Conservation (phyloP, 1,284 basidiomycete genomes). For the Xanthoconium separans region DNA sequence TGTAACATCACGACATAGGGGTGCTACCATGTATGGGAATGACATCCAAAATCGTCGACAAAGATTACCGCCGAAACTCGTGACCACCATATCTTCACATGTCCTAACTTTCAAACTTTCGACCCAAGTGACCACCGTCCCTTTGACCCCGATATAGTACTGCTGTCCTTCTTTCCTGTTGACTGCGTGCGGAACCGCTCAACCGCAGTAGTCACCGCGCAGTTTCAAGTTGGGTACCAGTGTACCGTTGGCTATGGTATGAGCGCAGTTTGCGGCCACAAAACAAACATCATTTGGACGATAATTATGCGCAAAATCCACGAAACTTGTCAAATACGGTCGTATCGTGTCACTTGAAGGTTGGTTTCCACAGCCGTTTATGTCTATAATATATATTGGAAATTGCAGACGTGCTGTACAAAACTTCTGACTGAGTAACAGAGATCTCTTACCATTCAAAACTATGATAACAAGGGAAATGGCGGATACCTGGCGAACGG, state of each 20-base stretch:
- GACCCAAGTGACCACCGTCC: background rate
- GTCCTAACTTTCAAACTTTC: background rate
- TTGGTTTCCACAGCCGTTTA: slow-evolving; percentile 4
- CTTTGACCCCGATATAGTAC: background rate
- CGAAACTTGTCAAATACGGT: background rate
- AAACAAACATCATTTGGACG: background rate
- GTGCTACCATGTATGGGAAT: slow-evolving; percentile 16
- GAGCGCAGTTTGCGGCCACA: background rate
- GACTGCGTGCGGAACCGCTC: background rate
- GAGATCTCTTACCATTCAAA: background rate
- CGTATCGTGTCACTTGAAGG: background rate
- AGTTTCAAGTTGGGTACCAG: slow-evolving; percentile 8
- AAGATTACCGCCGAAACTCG: slow-evolving; percentile 1
- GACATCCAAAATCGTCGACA: slow-evolving; percentile 9
- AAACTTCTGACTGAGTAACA: background rate
- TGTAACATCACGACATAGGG: slow-evolving; percentile 15
- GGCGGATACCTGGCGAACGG: background rate
- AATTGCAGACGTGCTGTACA: slow-evolving; percentile 13
- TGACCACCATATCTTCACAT: background rate
- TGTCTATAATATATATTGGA: background rate
- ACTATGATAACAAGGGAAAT: background rate
- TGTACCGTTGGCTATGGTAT: background rate
- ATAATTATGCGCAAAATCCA: background rate
- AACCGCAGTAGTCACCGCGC: slow-evolving; percentile 10
- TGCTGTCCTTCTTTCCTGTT: background rate